Conservation (phyloP, 2,329 filamentous ascomycete species). For the Pestalotiopsis sp. region DNA sequence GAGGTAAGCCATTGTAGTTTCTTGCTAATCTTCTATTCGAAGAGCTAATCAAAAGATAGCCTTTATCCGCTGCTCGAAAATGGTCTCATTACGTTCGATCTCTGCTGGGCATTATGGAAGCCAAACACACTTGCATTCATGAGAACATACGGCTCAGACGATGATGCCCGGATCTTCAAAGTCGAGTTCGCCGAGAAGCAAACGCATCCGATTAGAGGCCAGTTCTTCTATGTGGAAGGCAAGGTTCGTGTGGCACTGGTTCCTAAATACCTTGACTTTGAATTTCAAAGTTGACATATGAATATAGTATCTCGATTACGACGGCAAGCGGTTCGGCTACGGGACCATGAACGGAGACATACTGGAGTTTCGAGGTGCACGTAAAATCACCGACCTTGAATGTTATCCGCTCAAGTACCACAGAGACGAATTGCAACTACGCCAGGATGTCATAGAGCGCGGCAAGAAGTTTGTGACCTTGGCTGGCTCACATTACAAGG, state of each 20-base stretch:
- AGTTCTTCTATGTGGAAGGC: conserved; percentile 77
- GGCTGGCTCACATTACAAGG: conserved; percentile 81
- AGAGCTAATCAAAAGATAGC: conserved; percentile 38
- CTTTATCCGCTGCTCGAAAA: conserved; percentile 80
- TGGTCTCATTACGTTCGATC: conserved; percentile 84
- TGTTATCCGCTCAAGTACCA: conserved; percentile 83
- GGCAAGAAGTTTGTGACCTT: conserved; percentile 83
- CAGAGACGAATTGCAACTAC: conserved; percentile 67
- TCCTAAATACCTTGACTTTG: background rate
- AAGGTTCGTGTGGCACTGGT: conserved; percentile 34
- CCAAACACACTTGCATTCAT: conserved; percentile 81
- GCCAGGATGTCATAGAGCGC: conserved; percentile 71
- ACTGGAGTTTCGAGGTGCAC: conserved; percentile 74
- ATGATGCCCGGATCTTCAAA: conserved; percentile 82
- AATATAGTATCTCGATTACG: conserved; percentile 74
- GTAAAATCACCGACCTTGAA: conserved; percentile 78
- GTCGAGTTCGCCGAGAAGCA: conserved; percentile 77
- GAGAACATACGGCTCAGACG: conserved; percentile 73
- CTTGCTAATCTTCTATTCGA: background rate
- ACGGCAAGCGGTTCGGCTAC: conserved; percentile 83
- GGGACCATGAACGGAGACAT: conserved; percentile 73
- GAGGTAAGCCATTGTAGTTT: conserved; percentile 30
- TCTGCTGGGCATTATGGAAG: conserved; percentile 88
- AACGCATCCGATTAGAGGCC: conserved; percentile 68
- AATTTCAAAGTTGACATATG: background rate